Conservation (phyloP, 176 grass and related monocot species). For the Olyra latifolia region DNA sequence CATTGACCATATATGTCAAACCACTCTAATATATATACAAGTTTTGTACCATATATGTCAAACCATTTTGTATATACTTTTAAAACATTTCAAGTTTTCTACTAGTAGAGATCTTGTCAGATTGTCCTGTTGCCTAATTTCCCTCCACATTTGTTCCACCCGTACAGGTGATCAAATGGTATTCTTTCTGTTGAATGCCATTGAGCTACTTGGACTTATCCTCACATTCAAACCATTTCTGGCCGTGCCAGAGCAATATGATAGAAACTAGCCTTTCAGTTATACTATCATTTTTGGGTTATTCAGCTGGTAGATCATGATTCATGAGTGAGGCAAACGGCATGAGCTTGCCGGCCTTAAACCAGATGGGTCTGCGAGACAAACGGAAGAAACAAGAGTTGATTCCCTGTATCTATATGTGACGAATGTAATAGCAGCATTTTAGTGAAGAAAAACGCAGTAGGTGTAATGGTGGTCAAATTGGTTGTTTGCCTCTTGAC, state of each 20-base stretch:
- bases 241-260: conserved; percentile 20
- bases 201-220: conserved; percentile 57
- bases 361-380: background rate
- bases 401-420: background rate
- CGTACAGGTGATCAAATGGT: conserved; percentile 68
- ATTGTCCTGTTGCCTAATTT: background rate
- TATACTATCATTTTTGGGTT: background rate
- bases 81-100: background rate
- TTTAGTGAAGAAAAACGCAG: background rate
- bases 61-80: background rate
- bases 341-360: background rate
- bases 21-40: background rate
- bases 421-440: background rate
- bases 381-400: background rate
- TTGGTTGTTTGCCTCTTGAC: background rate
- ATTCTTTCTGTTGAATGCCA: conserved; percentile 60
- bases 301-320: conserved; percentile 11
- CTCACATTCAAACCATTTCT: conserved; percentile 71
- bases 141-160: background rate
- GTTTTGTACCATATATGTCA: background rate
- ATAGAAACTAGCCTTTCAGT: conserved; percentile 11
- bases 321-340: background rate
- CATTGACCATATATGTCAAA: background rate
- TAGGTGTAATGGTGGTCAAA: background rate
- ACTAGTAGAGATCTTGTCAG: background rate